Percentiles rank a stretch among this genome's conserved stretches.
Evolutionary conservation across 208 protist species (phyloP).

Genomic region (Trypanosoma brucei): DNA sequence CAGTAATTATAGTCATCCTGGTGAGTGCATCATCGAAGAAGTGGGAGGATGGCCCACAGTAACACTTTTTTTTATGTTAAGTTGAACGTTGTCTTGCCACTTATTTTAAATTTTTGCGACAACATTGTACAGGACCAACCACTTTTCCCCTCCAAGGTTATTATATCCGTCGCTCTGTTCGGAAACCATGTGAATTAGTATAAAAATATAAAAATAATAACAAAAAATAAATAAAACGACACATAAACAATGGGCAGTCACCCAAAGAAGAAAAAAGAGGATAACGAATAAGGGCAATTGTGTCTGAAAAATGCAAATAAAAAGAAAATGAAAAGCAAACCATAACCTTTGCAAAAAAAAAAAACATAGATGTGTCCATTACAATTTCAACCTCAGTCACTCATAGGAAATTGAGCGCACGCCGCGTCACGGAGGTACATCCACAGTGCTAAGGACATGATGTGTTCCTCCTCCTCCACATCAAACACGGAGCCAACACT

Average conservation of each 20-base stretch:
- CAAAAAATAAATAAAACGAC: neutral
- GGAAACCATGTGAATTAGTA: too few relatives aligned
- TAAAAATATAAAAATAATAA: too few relatives aligned
- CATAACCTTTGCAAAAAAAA: too few relatives aligned
- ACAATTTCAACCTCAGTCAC: neutral
- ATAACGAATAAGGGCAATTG: neutral
- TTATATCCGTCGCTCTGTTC: too few relatives aligned
- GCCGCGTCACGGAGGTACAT: conserved; percentile 17
- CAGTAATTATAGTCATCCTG: neutral
- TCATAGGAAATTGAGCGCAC: neutral
- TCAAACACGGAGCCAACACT: neutral
- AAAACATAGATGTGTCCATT: too few relatives aligned
- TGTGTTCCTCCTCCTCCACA: conserved; percentile 9
- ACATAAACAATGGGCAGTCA: conserved; percentile 7
- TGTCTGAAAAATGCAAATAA: too few relatives aligned
- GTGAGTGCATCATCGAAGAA: too few relatives aligned
- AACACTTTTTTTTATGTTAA: neutral
- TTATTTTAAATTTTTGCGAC: neutral
- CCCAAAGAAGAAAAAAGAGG: conserved; percentile 1
- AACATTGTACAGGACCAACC: too few relatives aligned
- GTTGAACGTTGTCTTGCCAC: neutral
- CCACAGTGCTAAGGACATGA: conserved; percentile 25
- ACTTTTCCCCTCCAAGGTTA: too few relatives aligned
- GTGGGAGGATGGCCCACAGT: too few relatives aligned
- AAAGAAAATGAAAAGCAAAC: too few relatives aligned